Conservation (phyloP, 805 yeast genomes). For the Groenewaldozyma tartarivorans region DNA sequence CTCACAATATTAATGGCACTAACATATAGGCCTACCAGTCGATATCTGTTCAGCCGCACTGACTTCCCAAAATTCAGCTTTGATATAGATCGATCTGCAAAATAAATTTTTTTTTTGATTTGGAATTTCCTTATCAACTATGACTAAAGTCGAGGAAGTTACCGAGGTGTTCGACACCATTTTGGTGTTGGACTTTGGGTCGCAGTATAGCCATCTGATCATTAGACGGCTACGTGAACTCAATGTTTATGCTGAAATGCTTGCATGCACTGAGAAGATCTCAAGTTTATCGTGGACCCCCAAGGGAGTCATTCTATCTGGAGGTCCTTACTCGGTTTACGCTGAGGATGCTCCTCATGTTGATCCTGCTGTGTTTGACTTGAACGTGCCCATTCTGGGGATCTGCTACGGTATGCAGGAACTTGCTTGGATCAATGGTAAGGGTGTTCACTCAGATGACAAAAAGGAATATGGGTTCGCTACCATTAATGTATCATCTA, state of each 20-base stretch:
- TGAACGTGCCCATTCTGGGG: slow-evolving; percentile 90
- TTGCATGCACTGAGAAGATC: slow-evolving; percentile 98
- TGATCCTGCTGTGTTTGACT: slow-evolving; percentile 83
- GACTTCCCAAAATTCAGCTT: no score
- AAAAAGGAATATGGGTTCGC: slow-evolving; percentile 99
- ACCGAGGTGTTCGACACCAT: slow-evolving; percentile 91
- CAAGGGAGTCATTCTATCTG: slow-evolving; percentile 90
- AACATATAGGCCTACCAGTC: no score
- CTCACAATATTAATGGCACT: no score
- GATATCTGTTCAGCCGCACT: no score
- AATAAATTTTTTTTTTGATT: no score
- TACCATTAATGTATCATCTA: slow-evolving; percentile 64
- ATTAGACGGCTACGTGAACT: slow-evolving; percentile 97
- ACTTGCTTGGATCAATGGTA: slow-evolving; percentile 94
- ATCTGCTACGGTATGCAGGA: slow-evolving; percentile 99
- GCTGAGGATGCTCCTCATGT: slow-evolving; percentile 96
- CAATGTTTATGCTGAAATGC: slow-evolving; percentile 97
- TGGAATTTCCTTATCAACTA: no score
- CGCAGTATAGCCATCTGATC: slow-evolving; percentile 94
- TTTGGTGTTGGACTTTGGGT: slow-evolving; percentile 94
- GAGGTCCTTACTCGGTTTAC: slow-evolving; percentile 97
- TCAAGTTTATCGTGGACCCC: slow-evolving; percentile 89
- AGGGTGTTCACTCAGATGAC: slow-evolving; percentile 89
- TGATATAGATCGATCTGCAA: no score
- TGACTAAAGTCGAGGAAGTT: slow-evolving; percentile 40